These are phyloP conservation scores for Aspergillus sojae DNA, from an alignment of 2,329 filamentous ascomycete genomes.

Conservation along the genomic window DNA sequence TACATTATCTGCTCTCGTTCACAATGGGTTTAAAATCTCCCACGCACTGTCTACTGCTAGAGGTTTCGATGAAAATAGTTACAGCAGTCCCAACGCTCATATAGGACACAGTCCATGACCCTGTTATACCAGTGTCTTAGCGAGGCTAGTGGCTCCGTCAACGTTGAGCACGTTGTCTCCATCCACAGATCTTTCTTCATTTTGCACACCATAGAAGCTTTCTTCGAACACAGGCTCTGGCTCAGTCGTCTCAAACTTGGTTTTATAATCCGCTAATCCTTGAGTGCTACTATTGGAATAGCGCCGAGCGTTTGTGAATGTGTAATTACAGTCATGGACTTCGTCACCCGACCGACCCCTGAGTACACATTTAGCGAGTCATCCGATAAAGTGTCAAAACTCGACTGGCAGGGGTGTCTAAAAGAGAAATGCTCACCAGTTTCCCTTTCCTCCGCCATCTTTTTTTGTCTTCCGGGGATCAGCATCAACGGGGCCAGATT, in stretches of 20 bases:
- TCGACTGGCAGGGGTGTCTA: neutral
- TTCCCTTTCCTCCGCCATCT: constrained; percentile 87
- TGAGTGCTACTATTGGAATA: constrained; percentile 87
- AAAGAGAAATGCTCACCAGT: constrained; percentile 69
- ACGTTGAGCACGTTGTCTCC: constrained; percentile 24
- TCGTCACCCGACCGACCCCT: constrained; percentile 88
- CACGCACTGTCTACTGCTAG: neutral
- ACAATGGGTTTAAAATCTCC: neutral
- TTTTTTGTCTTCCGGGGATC: constrained; percentile 97
- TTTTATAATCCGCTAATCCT: constrained; percentile 80
- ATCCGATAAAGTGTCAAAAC: constrained; percentile 5
- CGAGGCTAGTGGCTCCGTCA: constrained; percentile 51
- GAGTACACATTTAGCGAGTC: constrained; percentile 11
- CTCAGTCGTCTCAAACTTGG: constrained; percentile 93
- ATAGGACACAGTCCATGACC: neutral
- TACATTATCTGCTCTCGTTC: neutral
- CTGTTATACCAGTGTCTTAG: constrained; percentile 13
- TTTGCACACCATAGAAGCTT: constrained; percentile 69
- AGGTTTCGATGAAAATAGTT: neutral
- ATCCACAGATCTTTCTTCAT: constrained; percentile 41
- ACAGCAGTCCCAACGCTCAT: neutral
- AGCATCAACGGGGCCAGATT: constrained; percentile 75
- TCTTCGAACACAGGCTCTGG: constrained; percentile 92
- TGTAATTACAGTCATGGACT: constrained; percentile 80
- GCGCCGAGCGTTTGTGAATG: constrained; percentile 81